These are phyloP conservation scores for Oryza meyeriana DNA, from an alignment of 176 grass and related monocot genomes.

Conservation along the genomic window DNA sequence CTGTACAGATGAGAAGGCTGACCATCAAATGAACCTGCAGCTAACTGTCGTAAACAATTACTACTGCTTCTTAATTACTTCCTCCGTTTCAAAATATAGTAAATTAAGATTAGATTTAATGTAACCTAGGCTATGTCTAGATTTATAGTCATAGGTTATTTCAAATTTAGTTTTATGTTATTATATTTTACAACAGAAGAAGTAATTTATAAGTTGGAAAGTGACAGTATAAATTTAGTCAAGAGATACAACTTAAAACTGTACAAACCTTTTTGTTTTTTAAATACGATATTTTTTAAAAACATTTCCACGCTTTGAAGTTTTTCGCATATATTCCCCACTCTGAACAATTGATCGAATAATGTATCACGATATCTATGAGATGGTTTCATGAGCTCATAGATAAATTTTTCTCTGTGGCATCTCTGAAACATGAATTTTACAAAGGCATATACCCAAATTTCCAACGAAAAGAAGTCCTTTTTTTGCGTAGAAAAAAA, in stretches of 20 bases:
- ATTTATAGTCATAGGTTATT: too few species aligned
- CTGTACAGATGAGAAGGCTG: neutral
- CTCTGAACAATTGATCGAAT: neutral
- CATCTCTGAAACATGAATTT: neutral
- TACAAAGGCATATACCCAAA: neutral
- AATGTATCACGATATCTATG: neutral
- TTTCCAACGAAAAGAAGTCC: neutral
- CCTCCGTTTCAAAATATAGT: too few species aligned
- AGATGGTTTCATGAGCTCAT: neutral
- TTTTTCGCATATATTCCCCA: neutral
- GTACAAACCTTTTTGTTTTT: too few species aligned
- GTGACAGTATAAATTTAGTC: neutral
- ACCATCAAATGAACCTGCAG: neutral
- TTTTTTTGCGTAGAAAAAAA: too few species aligned
- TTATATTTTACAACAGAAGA: too few species aligned
- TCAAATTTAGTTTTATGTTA: too few species aligned
- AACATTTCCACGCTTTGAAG: neutral
- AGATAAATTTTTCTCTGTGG: neutral
- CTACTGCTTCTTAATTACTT: neutral
- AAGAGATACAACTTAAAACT: too few species aligned
- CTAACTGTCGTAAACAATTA: neutral
- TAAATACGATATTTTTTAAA: too few species aligned
- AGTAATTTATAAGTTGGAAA: neutral
- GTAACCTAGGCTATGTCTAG: too few species aligned
- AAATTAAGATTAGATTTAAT: too few species aligned